phyloP scores from a whole-genome alignment of 768 basidiomycete species.

The Suillus cothurnatus region DNA sequence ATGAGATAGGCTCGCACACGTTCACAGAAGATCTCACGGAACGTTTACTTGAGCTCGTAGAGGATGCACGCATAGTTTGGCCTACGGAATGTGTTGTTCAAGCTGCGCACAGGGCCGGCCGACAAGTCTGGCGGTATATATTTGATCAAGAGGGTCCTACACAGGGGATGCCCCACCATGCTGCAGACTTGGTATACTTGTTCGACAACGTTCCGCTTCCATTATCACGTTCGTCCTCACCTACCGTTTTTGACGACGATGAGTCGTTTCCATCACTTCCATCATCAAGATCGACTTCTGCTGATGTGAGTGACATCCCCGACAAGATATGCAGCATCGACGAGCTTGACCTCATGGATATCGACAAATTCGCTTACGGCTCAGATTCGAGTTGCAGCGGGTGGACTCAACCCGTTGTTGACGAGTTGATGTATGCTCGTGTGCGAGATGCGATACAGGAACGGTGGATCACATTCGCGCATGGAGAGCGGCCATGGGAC shows the following conservation, averaged over 20 bases:
- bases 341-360: constrained; percentile 31
- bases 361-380: constrained; percentile 21
- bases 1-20: constrained; percentile 67
- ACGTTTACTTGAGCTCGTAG: constrained; percentile 70
- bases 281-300: constrained; percentile 29
- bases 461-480: constrained; percentile 74
- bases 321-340: constrained; percentile 22
- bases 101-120: constrained; percentile 51
- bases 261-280: constrained; percentile 31
- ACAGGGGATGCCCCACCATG: constrained; percentile 66
- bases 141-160: constrained; percentile 81
- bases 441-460: constrained; percentile 74
- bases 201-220: constrained; percentile 75
- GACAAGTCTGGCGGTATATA: constrained; percentile 76
- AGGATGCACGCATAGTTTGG: constrained; percentile 77
- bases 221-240: constrained; percentile 35
- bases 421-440: constrained; percentile 64
- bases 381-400: constrained; percentile 32
- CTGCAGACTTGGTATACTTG: constrained; percentile 73
- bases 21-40: constrained; percentile 68
- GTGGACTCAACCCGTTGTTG: constrained; percentile 62
- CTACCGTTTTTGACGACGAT: constrained; percentile 37
- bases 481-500: constrained; percentile 74
- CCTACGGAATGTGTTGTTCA: constrained; percentile 67
- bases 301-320: constrained; percentile 20